phyloP scores from a whole-genome alignment of 192 early-diverging fungal genomes.

The Jimgerdemannia lactiflua region DNA sequence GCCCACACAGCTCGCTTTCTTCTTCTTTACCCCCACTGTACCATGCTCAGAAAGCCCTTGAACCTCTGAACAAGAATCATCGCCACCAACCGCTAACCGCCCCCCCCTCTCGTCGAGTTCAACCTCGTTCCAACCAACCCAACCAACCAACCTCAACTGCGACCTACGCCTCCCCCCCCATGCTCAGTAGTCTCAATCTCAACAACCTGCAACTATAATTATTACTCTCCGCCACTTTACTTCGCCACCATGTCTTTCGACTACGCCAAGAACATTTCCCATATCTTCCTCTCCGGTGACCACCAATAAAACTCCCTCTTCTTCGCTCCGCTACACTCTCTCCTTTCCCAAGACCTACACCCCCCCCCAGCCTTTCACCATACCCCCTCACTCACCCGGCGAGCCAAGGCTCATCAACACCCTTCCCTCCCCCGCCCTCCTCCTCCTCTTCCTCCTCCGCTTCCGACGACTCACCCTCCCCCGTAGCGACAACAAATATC shows the following conservation, averaged over 20 bases:
- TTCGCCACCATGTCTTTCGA: neutral
- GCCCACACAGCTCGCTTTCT: no score
- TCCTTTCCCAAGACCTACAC: slow-evolving; percentile 3
- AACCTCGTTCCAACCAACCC: no score
- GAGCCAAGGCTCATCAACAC: slow-evolving; percentile 20
- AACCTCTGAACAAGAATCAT: no score
- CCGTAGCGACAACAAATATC: neutral
- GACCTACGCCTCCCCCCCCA: neutral
- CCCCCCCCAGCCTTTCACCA: slow-evolving; percentile 31
- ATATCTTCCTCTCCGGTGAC: neutral
- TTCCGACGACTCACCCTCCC: slow-evolving; percentile 4
- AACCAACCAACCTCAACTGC: neutral
- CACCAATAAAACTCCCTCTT: neutral
- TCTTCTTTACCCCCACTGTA: no score
- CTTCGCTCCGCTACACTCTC: neutral
- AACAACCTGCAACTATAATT: neutral
- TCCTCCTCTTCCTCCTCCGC: slow-evolving; percentile 29
- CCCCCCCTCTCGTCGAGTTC: no score
- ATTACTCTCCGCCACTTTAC: neutral
- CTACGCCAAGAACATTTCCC: neutral
- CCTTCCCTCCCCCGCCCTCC: slow-evolving; percentile 27
- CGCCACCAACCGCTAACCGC: no score
- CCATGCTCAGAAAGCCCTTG: no score
- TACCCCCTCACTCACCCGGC: slow-evolving; percentile 13
- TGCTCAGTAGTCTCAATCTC: neutral